These are phyloP conservation scores for Alternaria incomplexa DNA, from an alignment of 2,329 filamentous ascomycete genomes.

Conservation along the genomic window DNA sequence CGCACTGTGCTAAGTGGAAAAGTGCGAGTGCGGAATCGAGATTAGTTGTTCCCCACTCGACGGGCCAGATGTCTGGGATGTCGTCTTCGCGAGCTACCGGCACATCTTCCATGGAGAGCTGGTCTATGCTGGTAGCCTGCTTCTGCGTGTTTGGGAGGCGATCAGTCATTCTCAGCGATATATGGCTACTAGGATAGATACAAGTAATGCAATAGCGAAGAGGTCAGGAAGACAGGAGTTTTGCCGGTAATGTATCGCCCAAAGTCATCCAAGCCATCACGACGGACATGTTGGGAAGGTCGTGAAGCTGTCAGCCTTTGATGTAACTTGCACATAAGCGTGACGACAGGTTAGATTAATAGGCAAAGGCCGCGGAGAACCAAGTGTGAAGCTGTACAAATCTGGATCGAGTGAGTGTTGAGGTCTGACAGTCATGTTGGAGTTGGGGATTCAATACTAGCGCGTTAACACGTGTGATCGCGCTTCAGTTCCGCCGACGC, in stretches of 20 bases:
- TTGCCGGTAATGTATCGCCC: neutral
- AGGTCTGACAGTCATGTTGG: neutral
- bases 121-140: neutral
- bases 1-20: neutral
- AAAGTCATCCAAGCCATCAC: neutral
- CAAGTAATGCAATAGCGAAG: neutral
- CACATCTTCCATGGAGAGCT: neutral
- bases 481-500: slow-evolving; percentile 7
- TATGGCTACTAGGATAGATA: neutral
- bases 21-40: neutral
- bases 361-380: neutral
- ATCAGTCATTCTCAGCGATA: neutral
- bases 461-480: slow-evolving; percentile 14
- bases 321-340: neutral
- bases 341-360: neutral
- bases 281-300: neutral
- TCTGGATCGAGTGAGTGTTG: neutral
- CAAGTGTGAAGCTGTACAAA: neutral
- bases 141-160: neutral
- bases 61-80: neutral
- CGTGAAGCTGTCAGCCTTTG: neutral
- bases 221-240: neutral
- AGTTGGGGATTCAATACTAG: neutral
- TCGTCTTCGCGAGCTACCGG: neutral
- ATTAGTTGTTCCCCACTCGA: neutral